Percentiles rank a stretch among this genome's conserved stretches.
Evolutionary conservation across 2,329 filamentous ascomycete genomes (phyloP).

Genomic region (Fusarium papillatum): DNA sequence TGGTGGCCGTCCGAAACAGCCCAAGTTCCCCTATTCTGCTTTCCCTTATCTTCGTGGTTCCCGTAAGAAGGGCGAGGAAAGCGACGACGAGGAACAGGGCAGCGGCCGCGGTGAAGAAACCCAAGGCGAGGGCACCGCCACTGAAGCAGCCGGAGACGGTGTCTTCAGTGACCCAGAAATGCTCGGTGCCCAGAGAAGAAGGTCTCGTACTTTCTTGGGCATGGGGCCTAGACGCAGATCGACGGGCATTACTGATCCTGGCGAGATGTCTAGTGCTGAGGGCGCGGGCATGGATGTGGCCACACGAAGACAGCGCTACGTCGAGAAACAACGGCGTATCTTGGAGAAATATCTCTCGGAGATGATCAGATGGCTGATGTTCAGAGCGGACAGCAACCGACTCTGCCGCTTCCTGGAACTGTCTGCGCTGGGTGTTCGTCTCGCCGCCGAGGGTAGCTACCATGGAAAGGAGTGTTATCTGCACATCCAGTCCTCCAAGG

Average conservation of each 20-base stretch:
- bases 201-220: constrained; percentile 67
- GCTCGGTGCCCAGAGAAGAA: constrained; percentile 56
- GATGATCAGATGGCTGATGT: constrained; percentile 97
- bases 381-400: constrained; percentile 94
- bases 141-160: constrained; percentile 73
- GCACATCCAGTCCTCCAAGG: constrained; percentile 92
- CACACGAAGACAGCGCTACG: constrained; percentile 69
- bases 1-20: constrained; percentile 82
- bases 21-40: constrained; percentile 89
- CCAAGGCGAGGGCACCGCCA: constrained; percentile 66
- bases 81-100: constrained; percentile 77
- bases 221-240: constrained; percentile 63
- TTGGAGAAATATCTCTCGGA: constrained; percentile 92
- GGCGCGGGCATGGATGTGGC: constrained; percentile 61
- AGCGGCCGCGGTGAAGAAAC: constrained; percentile 58
- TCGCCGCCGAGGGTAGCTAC: constrained; percentile 96
- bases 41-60: constrained; percentile 91
- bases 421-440: constrained; percentile 91
- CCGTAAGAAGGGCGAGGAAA: constrained; percentile 83
- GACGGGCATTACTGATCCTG: constrained; percentile 62
- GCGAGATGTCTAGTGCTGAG: constrained; percentile 58
- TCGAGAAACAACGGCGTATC: constrained; percentile 86
- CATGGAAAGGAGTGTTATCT: constrained; percentile 98
- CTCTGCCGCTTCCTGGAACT: constrained; percentile 96
- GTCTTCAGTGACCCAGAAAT: constrained; percentile 52